These are phyloP conservation scores for Gaeumannomyces tritici DNA, from an alignment of 2,329 filamentous ascomycete genomes.

Conservation along the genomic window DNA sequence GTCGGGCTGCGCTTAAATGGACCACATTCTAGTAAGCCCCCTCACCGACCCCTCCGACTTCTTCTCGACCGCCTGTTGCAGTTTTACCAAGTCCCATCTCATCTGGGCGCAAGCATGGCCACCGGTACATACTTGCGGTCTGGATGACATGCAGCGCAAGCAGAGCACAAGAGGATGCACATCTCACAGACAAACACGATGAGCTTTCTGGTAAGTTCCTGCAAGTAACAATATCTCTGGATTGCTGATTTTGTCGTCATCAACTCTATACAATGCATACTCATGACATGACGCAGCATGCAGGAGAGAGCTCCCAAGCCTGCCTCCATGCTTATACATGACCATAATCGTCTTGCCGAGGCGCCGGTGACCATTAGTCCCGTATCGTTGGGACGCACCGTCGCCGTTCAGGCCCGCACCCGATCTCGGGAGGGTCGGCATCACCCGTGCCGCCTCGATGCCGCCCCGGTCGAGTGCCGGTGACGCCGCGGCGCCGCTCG, in stretches of 20 bases:
- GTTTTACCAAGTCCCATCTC: too few species aligned
- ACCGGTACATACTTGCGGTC: too few species aligned
- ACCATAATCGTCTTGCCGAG: neutral
- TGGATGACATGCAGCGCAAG: neutral
- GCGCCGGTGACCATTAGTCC: neutral
- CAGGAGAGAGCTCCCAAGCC: neutral
- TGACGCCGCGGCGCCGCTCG: neutral
- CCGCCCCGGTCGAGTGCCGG: neutral
- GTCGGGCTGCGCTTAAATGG: neutral
- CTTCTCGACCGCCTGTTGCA: too few species aligned
- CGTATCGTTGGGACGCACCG: neutral
- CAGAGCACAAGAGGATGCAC: neutral
- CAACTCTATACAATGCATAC: slow-evolving; percentile 8
- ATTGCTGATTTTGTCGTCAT: slow-evolving; percentile 5
- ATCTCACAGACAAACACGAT: neutral
- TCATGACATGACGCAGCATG: slow-evolving; percentile 5
- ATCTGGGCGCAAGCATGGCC: too few species aligned
- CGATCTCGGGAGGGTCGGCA: neutral
- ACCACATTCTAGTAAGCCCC: too few species aligned
- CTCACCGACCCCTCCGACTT: too few species aligned
- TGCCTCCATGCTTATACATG: neutral
- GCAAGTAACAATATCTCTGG: neutral
- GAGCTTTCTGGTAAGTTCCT: neutral
- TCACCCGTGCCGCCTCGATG: neutral
- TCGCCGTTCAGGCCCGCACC: neutral